phyloP scores from a whole-genome alignment of 441 rosid genomes.

The Aleurites moluccanus region DNA sequence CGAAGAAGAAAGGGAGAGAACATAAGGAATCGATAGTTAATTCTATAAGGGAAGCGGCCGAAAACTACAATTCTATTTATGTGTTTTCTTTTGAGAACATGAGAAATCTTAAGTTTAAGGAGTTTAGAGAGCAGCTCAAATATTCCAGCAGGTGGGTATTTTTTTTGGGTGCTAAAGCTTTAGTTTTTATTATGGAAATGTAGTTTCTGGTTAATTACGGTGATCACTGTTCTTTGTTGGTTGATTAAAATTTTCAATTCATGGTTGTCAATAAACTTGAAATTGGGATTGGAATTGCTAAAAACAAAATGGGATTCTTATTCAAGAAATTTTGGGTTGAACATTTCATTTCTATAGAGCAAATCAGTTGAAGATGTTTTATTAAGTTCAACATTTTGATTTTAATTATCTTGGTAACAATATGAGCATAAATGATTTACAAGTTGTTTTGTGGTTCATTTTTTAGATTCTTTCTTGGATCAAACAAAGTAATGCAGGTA shows the following conservation, averaged over 20 bases:
- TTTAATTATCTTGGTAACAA: background rate
- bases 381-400: background rate
- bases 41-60: conserved; percentile 71
- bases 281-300: too few relatives aligned
- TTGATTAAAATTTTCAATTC: background rate
- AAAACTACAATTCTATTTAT: conserved; percentile 56
- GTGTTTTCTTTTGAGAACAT: conserved; percentile 93
- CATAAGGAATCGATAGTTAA: conserved; percentile 77
- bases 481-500: conserved; percentile 97
- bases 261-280: background rate
- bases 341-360: background rate
- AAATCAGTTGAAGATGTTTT: too few relatives aligned
- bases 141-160: conserved; percentile 60
- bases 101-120: conserved; percentile 95
- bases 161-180: too few relatives aligned
- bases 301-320: background rate
- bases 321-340: background rate
- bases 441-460: background rate
- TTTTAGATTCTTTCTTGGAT: conserved; percentile 86
- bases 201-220: background rate
- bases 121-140: conserved; percentile 86
- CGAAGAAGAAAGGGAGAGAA: conserved; percentile 94
- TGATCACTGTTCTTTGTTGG: background rate
- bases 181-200: background rate
- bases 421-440: background rate